Percentiles rank a stretch among this genome's conserved stretches.
These are phyloP conservation scores for Skeletonema costatum DNA, from an alignment of 108 stramenopile species.

Conservation along the genomic window DNA sequence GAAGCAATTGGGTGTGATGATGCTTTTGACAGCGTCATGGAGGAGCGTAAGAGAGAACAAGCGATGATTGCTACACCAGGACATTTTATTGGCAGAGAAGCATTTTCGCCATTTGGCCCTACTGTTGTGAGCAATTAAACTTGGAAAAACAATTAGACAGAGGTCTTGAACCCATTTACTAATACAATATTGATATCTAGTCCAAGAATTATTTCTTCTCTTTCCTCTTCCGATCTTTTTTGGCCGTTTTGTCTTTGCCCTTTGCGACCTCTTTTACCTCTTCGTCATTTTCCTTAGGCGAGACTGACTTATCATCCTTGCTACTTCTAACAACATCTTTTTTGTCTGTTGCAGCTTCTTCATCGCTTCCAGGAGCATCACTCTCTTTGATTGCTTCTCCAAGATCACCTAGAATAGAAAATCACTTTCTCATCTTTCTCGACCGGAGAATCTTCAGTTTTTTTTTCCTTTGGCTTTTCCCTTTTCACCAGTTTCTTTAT, in stretches of 20 bases:
- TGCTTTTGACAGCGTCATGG: constrained; percentile 70
- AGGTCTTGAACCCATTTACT: background rate
- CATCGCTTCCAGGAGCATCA: background rate
- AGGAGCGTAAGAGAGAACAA: constrained; percentile 55
- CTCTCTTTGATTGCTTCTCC: constrained; percentile 1
- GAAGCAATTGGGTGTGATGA: constrained; percentile 69
- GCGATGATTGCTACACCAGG: constrained; percentile 11
- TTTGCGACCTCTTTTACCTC: background rate
- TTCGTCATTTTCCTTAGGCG: background rate
- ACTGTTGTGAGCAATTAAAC: background rate
- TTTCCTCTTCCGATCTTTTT: background rate
- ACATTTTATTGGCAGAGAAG: background rate
- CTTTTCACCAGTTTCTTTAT: background rate
- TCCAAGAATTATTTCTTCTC: background rate
- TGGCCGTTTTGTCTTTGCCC: background rate
- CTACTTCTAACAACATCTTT: background rate
- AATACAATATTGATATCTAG: background rate
- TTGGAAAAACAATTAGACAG: background rate
- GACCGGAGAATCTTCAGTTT: constrained; percentile 23
- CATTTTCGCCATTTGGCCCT: constrained; percentile 13
- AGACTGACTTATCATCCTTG: background rate
- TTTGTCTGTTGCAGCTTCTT: background rate
- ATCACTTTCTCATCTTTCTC: constrained; percentile 4
- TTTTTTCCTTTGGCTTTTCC: background rate
- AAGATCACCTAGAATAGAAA: background rate